These are phyloP conservation scores for Chiua sp. DNA, from an alignment of 1,284 basidiomycete genomes.

Conservation along the genomic window DNA sequence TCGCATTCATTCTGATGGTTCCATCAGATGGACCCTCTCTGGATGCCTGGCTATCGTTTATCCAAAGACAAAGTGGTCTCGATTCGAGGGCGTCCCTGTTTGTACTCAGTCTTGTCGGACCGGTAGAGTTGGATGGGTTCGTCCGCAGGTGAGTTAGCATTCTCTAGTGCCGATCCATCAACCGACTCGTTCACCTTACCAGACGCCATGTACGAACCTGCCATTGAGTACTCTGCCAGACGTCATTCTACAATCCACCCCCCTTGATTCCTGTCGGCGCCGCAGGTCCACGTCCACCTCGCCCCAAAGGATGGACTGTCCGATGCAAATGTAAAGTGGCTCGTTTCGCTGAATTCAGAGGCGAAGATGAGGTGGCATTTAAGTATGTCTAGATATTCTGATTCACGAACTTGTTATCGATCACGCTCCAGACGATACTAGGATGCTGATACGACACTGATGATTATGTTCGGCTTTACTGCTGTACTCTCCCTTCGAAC, in stretches of 20 bases:
- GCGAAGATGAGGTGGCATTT: constrained; percentile 88
- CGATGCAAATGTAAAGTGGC: constrained; percentile 97
- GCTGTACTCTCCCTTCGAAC: constrained; percentile 33
- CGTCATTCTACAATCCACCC: constrained; percentile 67
- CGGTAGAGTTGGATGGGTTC: no score
- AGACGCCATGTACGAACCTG: constrained; percentile 29
- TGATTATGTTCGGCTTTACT: no score
- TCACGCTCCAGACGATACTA: no score
- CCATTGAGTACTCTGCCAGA: constrained; percentile 51
- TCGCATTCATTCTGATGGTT: no score
- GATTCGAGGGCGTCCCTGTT: no score
- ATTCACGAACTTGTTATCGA: no score
- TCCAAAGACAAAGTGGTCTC: background rate
- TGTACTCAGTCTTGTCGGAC: no score
- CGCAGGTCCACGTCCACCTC: constrained; percentile 57
- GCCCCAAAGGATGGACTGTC: constrained; percentile 93
- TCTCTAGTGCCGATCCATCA: no score
- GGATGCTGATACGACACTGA: no score
- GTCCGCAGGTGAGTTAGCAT: no score
- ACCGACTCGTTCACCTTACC: no score
- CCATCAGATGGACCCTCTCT: constrained; percentile 34
- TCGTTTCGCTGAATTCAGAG: constrained; percentile 52
- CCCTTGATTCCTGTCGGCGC: constrained; percentile 43
- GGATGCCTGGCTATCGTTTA: constrained; percentile 46
- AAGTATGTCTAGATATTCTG: constrained; percentile 54